Base-by-base conservation (phyloP, 2,329 filamentous ascomycete genomes). In the Trichoderma polysporum region DNA sequence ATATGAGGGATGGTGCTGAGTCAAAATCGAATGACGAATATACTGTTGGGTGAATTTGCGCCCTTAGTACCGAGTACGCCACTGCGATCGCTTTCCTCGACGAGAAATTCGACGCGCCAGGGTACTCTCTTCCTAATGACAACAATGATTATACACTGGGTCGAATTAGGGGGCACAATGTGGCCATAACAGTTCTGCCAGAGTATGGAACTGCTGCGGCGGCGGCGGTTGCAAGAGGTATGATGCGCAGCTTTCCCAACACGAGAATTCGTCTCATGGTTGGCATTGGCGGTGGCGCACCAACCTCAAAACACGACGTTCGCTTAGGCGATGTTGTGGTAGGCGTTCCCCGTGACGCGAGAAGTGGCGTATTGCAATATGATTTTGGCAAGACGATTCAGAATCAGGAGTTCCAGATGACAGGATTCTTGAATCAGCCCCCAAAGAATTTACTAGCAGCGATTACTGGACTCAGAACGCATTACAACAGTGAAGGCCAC, bases 121-220 rank as follows among this genome's bases (percentile, higher is more conserved):
- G 13, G 10, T 49, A 49, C 45, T 12, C 8, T 13, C 13, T 49
- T 7, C 39, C 39, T n/a, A n/a, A 41, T 13, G 39, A 49, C 45
- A 35, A 54, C 45, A 6, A 68, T 25, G 53, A 25, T 13, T 72
- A 70, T 27, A 58, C 53, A 0, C 59, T 71, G 8, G 71, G 71
- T 4, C 50, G 31, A 2, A 67, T 72, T 7, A 67, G 66, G 15
- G 9, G 29, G 1, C 71, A 73, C 12, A 70, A 72, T 12, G 27
- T 70, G n/a, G 70, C 70, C 9, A 71, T 72, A 19, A 68, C 71
- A 15, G 47, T 49, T 1, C 15, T 72, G 1, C 68, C 70, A 5
- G 66, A 47, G 59, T 60, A 60, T 12, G 41, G 57, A 4, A 60
- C 39, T 12, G 57, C 39, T 25, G 31, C 57, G 1, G 57, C 57